Percentiles rank a stretch among this genome's conserved stretches.
phyloP scores from a whole-genome alignment of 2,329 filamentous ascomycete species.

The Talaromyces pinophilus region DNA sequence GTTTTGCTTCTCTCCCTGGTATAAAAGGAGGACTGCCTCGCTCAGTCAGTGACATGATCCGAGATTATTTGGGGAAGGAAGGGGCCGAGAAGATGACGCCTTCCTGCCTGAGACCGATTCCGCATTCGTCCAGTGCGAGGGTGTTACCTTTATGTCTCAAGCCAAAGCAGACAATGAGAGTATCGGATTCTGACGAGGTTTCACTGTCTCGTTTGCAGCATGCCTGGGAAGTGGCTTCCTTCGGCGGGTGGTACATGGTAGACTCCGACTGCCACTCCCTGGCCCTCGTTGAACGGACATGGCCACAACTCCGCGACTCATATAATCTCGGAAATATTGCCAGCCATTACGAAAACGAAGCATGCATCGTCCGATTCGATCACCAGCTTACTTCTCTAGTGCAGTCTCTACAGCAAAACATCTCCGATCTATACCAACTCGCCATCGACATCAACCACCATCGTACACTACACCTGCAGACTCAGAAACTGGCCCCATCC shows the following conservation, averaged over 20 bases:
- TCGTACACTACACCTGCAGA: slow-evolving; percentile 27
- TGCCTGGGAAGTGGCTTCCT: slow-evolving; percentile 12
- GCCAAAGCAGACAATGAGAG: slow-evolving; percentile 3
- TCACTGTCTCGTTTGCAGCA: slow-evolving; percentile 11
- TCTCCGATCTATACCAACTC: slow-evolving; percentile 9
- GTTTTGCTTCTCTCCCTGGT: background rate
- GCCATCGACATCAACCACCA: slow-evolving; percentile 13
- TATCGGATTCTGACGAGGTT: background rate
- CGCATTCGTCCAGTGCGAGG: slow-evolving; percentile 17
- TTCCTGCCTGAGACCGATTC: background rate
- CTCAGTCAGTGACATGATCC: slow-evolving; percentile 12
- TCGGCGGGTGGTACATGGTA: background rate
- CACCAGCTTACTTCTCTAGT: slow-evolving; percentile 10
- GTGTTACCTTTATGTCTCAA: slow-evolving; percentile 15
- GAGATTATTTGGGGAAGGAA: background rate
- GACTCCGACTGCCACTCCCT: slow-evolving; percentile 15
- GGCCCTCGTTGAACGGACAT: slow-evolving; percentile 2
- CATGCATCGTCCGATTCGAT: slow-evolving; percentile 1
- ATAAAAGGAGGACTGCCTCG: background rate
- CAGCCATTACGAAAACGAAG: background rate
- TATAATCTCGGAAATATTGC: background rate
- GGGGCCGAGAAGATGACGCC: background rate
- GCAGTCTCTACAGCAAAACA: background rate
- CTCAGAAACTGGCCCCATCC: slow-evolving; percentile 33
- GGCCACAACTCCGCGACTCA: background rate